These are phyloP conservation scores for Aspergillus baeticus DNA, from an alignment of 495 filamentous ascomycete genomes.

Conservation along the genomic window DNA sequence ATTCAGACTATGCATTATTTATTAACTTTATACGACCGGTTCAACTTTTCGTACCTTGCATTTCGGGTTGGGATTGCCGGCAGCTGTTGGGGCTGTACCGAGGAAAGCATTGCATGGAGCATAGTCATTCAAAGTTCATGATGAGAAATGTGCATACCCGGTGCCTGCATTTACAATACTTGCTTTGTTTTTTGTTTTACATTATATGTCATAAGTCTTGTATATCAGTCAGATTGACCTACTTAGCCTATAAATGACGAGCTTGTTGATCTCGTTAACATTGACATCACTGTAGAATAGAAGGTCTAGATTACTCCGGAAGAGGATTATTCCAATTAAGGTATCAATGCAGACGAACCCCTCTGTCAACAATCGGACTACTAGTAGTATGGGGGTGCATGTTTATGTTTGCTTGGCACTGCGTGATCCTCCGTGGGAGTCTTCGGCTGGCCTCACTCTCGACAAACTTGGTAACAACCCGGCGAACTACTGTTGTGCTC, in stretches of 20 bases:
- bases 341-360: slow-evolving; percentile 2
- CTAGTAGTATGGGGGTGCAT: background rate
- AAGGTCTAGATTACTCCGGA: background rate
- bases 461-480: background rate
- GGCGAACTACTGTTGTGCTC: background rate
- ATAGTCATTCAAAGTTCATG: slow-evolving; percentile 1
- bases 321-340: background rate
- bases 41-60: background rate
- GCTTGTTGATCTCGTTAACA: background rate
- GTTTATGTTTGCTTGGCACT: slow-evolving; percentile 1
- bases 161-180: background rate
- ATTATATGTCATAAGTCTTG: background rate
- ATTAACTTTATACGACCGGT: background rate
- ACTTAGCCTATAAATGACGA: background rate
- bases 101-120: slow-evolving; percentile 3
- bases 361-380: no score
- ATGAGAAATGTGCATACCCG: background rate
- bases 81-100: background rate
- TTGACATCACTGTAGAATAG: background rate
- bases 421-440: background rate
- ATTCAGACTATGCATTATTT: slow-evolving; percentile 9
- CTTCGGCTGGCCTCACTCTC: background rate
- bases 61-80: background rate
- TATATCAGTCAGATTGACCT: background rate
- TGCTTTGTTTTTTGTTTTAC: background rate